Conservation (phyloP, 352 stramenopile species). For the Globisporangium alternatum region DNA sequence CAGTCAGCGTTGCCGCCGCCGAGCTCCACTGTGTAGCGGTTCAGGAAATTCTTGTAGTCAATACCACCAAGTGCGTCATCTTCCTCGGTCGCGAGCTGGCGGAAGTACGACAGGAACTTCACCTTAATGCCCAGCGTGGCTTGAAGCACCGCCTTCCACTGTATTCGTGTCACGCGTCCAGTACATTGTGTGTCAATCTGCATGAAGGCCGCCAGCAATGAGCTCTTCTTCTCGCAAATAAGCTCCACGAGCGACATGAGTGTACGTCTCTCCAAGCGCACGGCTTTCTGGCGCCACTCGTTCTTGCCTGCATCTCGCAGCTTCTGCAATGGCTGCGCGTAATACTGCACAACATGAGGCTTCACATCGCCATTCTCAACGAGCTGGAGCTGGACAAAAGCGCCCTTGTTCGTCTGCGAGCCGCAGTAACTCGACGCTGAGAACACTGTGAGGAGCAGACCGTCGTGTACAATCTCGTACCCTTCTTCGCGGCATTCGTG, state of each 20-base stretch:
- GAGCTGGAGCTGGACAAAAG: conserved; percentile 66
- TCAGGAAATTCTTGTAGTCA: conserved; percentile 75
- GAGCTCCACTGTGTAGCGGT: conserved; percentile 69
- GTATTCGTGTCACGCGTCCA: conserved; percentile 54
- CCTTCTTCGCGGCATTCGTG: conserved; percentile 92
- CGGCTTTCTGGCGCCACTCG: conserved; percentile 78
- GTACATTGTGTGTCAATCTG: conserved; percentile 32
- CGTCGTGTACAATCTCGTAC: conserved; percentile 87
- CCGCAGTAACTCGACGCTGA: conserved; percentile 91
- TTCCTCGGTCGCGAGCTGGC: conserved; percentile 48
- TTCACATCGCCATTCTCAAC: conserved; percentile 78
- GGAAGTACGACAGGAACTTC: conserved; percentile 72
- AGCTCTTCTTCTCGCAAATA: conserved; percentile 77
- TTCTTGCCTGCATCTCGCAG: conserved; percentile 59
- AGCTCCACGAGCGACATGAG: conserved; percentile 79
- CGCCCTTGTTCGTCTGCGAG: conserved; percentile 89
- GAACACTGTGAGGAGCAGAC: conserved; percentile 88
- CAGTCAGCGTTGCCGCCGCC: conserved; percentile 59
- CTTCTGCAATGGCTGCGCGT: conserved; percentile 82
- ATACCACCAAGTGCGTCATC: conserved; percentile 33
- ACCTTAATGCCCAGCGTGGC: conserved; percentile 58
- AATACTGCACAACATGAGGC: conserved; percentile 91
- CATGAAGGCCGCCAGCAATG: conserved; percentile 46
- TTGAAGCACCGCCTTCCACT: conserved; percentile 66
- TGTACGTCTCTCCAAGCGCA: conserved; percentile 62